phyloP scores from a whole-genome alignment of 2,329 filamentous ascomycete species.

The Calonectria fujianensis region DNA sequence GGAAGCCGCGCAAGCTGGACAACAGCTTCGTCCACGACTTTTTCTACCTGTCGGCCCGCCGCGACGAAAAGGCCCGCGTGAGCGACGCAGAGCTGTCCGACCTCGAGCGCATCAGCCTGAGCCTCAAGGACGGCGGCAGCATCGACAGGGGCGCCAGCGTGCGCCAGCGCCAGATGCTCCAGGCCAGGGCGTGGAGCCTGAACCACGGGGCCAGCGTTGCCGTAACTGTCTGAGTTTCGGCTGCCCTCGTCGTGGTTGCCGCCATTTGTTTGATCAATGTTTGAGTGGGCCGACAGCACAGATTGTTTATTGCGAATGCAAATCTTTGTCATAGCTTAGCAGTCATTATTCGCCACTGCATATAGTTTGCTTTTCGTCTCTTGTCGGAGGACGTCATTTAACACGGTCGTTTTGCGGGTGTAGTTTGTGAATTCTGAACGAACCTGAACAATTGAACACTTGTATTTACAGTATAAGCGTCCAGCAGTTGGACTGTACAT shows the following conservation, averaged over 20 bases:
- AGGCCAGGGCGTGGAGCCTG: slow-evolving; percentile 52
- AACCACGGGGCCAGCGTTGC: slow-evolving; percentile 40
- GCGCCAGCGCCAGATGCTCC: slow-evolving; percentile 52
- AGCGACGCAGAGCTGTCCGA: slow-evolving; percentile 39
- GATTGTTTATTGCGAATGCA: background rate
- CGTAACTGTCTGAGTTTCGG: slow-evolving; percentile 31
- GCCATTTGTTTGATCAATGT: background rate
- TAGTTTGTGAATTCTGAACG: background rate
- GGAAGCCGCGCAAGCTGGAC: slow-evolving; percentile 64
- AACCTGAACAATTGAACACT: background rate
- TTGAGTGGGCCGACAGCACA: background rate
- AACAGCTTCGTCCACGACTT: slow-evolving; percentile 66
- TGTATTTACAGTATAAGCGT: background rate
- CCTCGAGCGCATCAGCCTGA: slow-evolving; percentile 48
- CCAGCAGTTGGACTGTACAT: background rate
- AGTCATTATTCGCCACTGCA: background rate
- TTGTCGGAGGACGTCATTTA: background rate
- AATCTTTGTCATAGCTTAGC: background rate
- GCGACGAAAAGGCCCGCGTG: slow-evolving; percentile 54
- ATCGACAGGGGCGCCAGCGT: slow-evolving; percentile 37
- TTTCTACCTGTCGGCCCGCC: slow-evolving; percentile 62
- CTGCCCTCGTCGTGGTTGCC: background rate
- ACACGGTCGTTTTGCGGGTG: background rate
- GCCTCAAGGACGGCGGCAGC: slow-evolving; percentile 38
- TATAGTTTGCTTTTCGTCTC: background rate